These are phyloP conservation scores for Schizothecium vesticola DNA, from an alignment of 495 filamentous ascomycete genomes.

Conservation along the genomic window DNA sequence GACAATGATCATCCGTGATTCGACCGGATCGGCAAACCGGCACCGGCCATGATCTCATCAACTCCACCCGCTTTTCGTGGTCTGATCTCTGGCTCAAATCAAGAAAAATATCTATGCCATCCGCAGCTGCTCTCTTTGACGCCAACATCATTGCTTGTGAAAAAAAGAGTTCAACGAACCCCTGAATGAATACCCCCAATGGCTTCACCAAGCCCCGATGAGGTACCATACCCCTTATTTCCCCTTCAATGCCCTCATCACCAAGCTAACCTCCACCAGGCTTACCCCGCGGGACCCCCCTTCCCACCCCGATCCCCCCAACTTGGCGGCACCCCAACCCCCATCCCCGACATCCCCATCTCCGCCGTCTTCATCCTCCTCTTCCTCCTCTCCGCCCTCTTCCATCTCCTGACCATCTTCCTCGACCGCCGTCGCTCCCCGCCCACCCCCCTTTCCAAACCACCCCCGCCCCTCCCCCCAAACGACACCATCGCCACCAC, in stretches of 20 bases:
- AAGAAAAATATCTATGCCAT: background rate
- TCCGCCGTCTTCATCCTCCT: constrained; percentile 57
- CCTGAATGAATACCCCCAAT: background rate
- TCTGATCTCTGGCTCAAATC: background rate
- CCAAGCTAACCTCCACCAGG: background rate
- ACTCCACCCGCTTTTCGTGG: background rate
- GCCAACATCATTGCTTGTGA: background rate
- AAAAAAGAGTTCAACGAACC: background rate
- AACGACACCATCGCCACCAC: constrained; percentile 42
- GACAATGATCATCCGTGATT: background rate
- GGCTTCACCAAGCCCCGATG: background rate
- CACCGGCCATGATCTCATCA: background rate
- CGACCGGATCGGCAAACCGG: background rate
- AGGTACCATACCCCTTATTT: background rate
- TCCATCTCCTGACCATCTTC: constrained; percentile 33
- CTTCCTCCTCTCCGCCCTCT: constrained; percentile 49
- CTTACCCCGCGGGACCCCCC: background rate
- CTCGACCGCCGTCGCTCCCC: background rate
- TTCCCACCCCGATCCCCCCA: background rate
- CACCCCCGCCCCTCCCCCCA: background rate
- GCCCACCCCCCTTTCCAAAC: background rate
- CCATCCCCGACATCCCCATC: constrained; percentile 55
- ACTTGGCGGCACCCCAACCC: constrained; percentile 6
- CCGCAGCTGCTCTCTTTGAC: background rate
- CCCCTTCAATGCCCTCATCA: background rate